phyloP scores from a whole-genome alignment of 345 rosid species.

The Anacardium occidentale region DNA sequence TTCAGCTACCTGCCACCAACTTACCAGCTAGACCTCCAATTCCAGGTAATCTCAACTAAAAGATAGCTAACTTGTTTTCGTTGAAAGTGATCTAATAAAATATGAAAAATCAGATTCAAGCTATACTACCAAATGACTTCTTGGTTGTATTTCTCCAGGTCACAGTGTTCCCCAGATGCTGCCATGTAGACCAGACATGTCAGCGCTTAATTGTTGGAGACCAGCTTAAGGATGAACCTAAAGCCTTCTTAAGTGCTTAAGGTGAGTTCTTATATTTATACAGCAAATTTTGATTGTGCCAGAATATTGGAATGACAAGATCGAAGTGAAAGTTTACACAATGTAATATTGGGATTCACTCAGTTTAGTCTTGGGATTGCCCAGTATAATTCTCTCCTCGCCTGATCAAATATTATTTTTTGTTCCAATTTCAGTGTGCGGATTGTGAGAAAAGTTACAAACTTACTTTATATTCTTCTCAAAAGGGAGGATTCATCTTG shows the following conservation, averaged over 20 bases:
- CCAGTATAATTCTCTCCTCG: slow-evolving; percentile 1
- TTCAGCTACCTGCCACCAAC: slow-evolving; percentile 50
- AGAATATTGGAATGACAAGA: not conserved
- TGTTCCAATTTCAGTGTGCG: slow-evolving; percentile 29
- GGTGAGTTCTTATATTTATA: slow-evolving; percentile 22
- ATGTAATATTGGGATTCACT: too few species aligned
- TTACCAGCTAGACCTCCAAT: slow-evolving; percentile 55
- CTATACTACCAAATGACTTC: slow-evolving; percentile 11
- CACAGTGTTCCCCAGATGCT: slow-evolving; percentile 57
- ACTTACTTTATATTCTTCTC: slow-evolving; percentile 18
- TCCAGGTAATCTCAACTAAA: slow-evolving; percentile 37
- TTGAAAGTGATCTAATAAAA: slow-evolving; percentile 1
- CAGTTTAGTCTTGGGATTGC: too few species aligned
- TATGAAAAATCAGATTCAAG: slow-evolving; percentile 8
- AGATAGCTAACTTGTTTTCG: slow-evolving; percentile 5
- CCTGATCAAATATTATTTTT: slow-evolving; percentile 23
- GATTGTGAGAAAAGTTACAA: slow-evolving; percentile 28
- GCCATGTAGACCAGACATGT: slow-evolving; percentile 65
- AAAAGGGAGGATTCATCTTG: slow-evolving; percentile 24
- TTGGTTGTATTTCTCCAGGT: slow-evolving; percentile 43
- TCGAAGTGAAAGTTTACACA: not conserved
- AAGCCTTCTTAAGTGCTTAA: slow-evolving; percentile 24
- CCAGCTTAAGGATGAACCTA: slow-evolving; percentile 46
- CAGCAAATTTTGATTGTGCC: not conserved
- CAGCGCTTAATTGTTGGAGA: slow-evolving; percentile 64